Conservation (phyloP, 805 yeast species). For the Metschnikowia borealis region DNA sequence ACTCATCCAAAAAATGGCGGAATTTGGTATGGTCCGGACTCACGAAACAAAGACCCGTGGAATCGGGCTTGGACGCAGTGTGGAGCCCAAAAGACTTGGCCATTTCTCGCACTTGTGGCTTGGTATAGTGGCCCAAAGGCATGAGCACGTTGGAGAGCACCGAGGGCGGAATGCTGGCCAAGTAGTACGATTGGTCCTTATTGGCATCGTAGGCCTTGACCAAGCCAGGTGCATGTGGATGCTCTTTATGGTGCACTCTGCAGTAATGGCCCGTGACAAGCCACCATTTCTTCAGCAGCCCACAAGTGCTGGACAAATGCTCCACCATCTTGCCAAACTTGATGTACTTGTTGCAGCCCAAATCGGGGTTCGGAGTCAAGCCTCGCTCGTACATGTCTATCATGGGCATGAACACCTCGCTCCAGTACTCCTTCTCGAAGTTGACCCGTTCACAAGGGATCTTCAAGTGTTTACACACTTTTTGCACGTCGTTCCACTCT, state of each 20-base stretch:
- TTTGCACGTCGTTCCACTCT: constrained; percentile 83
- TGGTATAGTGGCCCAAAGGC: constrained; percentile 77
- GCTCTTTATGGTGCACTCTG: constrained; percentile 39
- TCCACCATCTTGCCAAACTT: constrained; percentile 80
- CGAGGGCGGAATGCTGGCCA: constrained; percentile 57
- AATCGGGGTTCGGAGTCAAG: constrained; percentile 91
- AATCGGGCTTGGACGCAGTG: constrained; percentile 80
- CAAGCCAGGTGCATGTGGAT: constrained; percentile 25
- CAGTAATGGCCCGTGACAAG: constrained; percentile 87
- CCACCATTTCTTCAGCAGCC: constrained; percentile 56
- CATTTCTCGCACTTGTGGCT: constrained; percentile 67
- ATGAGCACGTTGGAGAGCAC: constrained; percentile 52
- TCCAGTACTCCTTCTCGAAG: constrained; percentile 92
- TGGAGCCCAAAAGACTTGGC: constrained; percentile 55
- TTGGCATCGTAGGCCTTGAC: constrained; percentile 52
- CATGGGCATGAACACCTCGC: constrained; percentile 91
- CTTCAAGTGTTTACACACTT: constrained; percentile 53
- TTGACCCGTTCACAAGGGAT: constrained; percentile 74
- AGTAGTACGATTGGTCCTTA: constrained; percentile 90
- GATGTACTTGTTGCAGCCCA: constrained; percentile 77
- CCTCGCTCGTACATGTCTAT: constrained; percentile 66
- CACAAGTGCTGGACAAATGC: constrained; percentile 34
- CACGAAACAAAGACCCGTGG: constrained; percentile 94
- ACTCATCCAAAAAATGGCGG: constrained; percentile 69
- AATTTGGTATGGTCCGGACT: constrained; percentile 59